Evolutionary conservation across 371 early-diverging fungal species (phyloP), one percentile per base, ranked within the genome.

Genomic region (Mortierella sp.): DNA sequence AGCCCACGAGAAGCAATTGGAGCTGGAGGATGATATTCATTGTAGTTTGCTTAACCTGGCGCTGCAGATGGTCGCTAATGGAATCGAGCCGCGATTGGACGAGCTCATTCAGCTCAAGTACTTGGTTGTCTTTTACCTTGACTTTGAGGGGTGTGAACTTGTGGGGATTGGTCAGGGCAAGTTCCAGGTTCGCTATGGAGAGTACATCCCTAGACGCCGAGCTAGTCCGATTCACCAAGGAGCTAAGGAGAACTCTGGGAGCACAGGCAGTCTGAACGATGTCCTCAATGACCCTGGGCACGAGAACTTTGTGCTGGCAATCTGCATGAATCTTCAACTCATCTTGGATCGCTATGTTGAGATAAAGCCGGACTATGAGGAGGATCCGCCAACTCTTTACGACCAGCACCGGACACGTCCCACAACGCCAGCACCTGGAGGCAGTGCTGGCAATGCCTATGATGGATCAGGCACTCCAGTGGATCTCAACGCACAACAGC

Each of bases 61-160:
- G 16, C 72, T 87, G 28, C 87, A 87, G 68, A 87, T 87, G 87
- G 83, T 83, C 11, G 87, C 87, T 14, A 87, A 87, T 70, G 87
- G 87, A 4, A 80, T 80, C 16, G 87, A 87, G 71, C 87, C 87
- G 2, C 73, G 74, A 7, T 54, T 87, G 44, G 80, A 87, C 28
- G 87, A 87, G 34, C 80, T 87, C 44, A 87, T 87, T 75, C 83
- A 78, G 58, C 76, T 87, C 28, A 87, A 87, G 54, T 87, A 83
- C 58, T 57, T 87, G 76, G 87, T 87, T 5, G 87, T 87, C 31
- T 87, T 80, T 26, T 87, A 83, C 55, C 72, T 87, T n/a, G 87
- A 87, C 42, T 87, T 87, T 55, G 83, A 87, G 47, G 79, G 77
- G 9, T 87, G 87, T 26, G 83, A 87, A 50, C 76, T 87, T 19